Evolutionary conservation across 2,329 filamentous ascomycete genomes (phyloP).

Genomic region (Beauveria sp.): DNA sequence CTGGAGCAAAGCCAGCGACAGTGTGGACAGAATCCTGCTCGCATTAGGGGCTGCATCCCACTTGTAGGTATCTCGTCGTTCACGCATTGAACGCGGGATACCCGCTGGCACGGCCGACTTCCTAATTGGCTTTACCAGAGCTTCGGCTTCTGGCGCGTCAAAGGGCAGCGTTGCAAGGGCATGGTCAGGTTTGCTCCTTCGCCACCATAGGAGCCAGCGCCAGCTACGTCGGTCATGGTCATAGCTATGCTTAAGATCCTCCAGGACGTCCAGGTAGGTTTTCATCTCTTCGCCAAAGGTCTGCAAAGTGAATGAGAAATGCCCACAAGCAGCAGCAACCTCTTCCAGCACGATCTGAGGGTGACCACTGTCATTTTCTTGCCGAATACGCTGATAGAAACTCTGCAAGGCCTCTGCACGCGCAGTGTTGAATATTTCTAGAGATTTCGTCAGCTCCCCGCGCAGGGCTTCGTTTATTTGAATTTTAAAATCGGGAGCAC

Average conservation of each 20-base stretch:
- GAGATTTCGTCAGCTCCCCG: conserved; percentile 64
- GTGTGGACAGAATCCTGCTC: conserved; percentile 29
- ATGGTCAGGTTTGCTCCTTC: background rate
- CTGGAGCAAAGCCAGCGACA: conserved; percentile 35
- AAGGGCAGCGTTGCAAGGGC: conserved; percentile 16
- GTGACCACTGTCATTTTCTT: conserved; percentile 54
- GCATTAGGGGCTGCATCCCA: conserved; percentile 40
- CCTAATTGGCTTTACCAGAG: conserved; percentile 32
- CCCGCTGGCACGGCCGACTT: conserved; percentile 41
- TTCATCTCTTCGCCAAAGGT: conserved; percentile 83
- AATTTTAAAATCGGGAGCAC: conserved; percentile 56
- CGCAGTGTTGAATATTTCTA: conserved; percentile 64
- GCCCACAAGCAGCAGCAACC: conserved; percentile 83
- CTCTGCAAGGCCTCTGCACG: conserved; percentile 64
- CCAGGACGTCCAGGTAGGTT: conserved; percentile 67
- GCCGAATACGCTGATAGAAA: conserved; percentile 68
- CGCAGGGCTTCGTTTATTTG: conserved; percentile 68
- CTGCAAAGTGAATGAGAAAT: conserved; percentile 82
- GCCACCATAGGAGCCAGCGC: conserved; percentile 76
- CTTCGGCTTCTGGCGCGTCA: conserved; percentile 26
- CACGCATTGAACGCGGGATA: conserved; percentile 40
- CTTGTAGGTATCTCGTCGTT: conserved; percentile 37
- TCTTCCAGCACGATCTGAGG: conserved; percentile 87
- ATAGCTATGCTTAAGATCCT: conserved; percentile 66
- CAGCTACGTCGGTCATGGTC: conserved; percentile 57